phyloP scores from a whole-genome alignment of 768 basidiomycete genomes.

The Trametes maxima region DNA sequence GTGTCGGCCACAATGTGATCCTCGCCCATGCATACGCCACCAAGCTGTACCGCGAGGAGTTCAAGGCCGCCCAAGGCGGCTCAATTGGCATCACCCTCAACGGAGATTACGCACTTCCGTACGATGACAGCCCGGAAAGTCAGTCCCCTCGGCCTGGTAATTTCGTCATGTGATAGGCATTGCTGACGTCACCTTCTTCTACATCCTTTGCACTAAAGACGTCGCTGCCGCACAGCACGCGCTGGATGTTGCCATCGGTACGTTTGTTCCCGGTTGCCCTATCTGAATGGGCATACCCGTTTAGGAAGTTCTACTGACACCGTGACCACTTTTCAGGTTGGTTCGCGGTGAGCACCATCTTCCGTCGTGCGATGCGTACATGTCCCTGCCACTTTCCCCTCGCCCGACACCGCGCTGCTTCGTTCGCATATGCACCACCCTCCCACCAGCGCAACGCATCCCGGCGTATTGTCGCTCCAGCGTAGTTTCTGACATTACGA shows the following conservation, averaged over 20 bases:
- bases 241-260: constrained; percentile 72
- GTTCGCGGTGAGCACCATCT: constrained; percentile 48
- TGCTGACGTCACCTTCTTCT: neutral
- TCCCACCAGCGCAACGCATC: neutral
- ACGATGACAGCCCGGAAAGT: constrained; percentile 71
- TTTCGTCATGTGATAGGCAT: neutral
- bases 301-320: constrained; percentile 14
- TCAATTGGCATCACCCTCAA: constrained; percentile 81
- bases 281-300: neutral
- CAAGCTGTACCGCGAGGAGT: constrained; percentile 67
- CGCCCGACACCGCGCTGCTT: neutral
- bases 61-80: constrained; percentile 63
- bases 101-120: constrained; percentile 76
- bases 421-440: neutral
- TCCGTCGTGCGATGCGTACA: neutral
- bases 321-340: constrained; percentile 43
- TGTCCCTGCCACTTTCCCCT: constrained; percentile 1
- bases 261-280: constrained; percentile 29
- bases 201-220: constrained; percentile 42
- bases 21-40: constrained; percentile 70
- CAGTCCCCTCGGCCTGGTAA: constrained; percentile 29
- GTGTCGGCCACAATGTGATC: constrained; percentile 68
- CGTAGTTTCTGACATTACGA: neutral
- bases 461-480: neutral
- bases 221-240: constrained; percentile 71